Conservation (phyloP, 257 asterid genomes). For the Solanum virginianum region DNA sequence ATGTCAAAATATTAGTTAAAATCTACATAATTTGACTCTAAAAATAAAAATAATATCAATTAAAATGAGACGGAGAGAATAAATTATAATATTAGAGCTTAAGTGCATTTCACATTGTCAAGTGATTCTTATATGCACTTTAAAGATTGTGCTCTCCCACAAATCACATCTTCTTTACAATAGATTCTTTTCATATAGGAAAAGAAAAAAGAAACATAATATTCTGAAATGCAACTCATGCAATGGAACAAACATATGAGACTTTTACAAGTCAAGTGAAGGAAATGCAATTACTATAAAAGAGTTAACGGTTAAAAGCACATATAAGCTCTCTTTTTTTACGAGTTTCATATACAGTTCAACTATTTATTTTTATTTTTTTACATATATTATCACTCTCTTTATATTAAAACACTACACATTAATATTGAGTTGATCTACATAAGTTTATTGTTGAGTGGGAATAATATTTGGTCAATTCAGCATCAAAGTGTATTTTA, state of each 20-base stretch:
- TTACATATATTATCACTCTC: not conserved
- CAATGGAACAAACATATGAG: not conserved
- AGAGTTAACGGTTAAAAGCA: not conserved
- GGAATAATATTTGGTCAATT: not conserved
- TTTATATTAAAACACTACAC: not conserved
- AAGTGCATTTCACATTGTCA: not conserved
- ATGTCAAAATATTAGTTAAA: too few species aligned
- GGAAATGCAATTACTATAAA: not conserved
- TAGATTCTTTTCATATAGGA: not conserved
- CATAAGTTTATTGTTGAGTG: not conserved
- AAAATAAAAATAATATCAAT: too few species aligned
- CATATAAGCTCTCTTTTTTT: not conserved
- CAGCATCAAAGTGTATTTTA: not conserved
- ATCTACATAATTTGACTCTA: too few species aligned
- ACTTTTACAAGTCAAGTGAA: not conserved
- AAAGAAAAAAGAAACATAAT: not conserved
- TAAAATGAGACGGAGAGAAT: too few species aligned
- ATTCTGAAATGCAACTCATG: not conserved
- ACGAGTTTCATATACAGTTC: not conserved
- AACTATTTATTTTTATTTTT: not conserved
- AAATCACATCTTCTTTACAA: not conserved
- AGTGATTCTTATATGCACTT: not conserved
- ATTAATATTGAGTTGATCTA: not conserved
- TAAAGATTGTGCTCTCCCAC: not conserved
- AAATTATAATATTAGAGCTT: not conserved